A percentile compares a stretch with the other conserved stretches of the same genome.
Evolutionary conservation across 2,329 filamentous ascomycete species (phyloP).

Genomic region (Mycogone perniciosa): DNA sequence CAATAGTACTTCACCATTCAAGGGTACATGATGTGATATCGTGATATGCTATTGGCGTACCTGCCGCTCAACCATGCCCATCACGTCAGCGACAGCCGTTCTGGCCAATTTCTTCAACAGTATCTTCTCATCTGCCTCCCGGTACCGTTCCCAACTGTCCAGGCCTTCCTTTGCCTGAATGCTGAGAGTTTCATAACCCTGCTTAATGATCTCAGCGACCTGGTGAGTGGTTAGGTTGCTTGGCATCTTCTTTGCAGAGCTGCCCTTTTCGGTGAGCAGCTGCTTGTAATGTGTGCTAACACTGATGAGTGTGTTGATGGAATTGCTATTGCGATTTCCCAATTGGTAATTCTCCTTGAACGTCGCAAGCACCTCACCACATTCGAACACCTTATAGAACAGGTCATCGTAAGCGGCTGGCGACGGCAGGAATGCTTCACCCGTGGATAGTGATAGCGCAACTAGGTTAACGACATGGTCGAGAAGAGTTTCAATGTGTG

Average conservation of each 20-base stretch:
- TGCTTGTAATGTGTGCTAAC: slow-evolving; percentile 83
- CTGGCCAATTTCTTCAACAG: slow-evolving; percentile 83
- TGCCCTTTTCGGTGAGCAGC: slow-evolving; percentile 57
- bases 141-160: slow-evolving; percentile 77
- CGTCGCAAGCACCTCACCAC: slow-evolving; percentile 71
- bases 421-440: slow-evolving; percentile 85
- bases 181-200: slow-evolving; percentile 90
- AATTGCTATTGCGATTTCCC: slow-evolving; percentile 53
- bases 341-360: slow-evolving; percentile 73
- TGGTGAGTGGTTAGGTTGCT: slow-evolving; percentile 74
- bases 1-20: neutral
- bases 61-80: slow-evolving; percentile 40
- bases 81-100: slow-evolving; percentile 60
- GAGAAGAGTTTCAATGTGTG: slow-evolving; percentile 66
- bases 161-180: slow-evolving; percentile 84
- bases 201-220: slow-evolving; percentile 87
- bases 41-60: slow-evolving; percentile 1
- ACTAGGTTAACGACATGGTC: slow-evolving; percentile 75
- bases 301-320: slow-evolving; percentile 77
- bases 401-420: slow-evolving; percentile 88
- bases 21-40: neutral
- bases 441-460: slow-evolving; percentile 74
- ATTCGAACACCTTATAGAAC: slow-evolving; percentile 97
- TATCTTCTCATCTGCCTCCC: slow-evolving; percentile 79
- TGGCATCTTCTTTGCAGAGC: slow-evolving; percentile 36